Evolutionary conservation across 2,329 filamentous ascomycete species (phyloP), one percentile per base, ranked within the genome.

Genomic region (Epichloe coenophiala): DNA sequence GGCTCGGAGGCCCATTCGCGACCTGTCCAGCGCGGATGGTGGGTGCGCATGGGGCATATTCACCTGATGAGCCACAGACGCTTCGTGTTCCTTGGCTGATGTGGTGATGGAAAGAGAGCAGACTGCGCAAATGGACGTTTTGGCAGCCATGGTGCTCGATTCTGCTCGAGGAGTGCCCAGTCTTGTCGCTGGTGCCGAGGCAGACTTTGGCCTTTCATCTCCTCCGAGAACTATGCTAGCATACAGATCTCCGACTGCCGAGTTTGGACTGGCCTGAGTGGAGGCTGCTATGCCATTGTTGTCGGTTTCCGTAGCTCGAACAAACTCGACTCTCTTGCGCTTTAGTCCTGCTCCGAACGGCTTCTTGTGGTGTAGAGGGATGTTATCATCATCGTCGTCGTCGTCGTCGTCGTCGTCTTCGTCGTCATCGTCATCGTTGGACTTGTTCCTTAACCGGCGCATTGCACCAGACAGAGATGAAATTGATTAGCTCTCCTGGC

Each of bases 31-130:
- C 13, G 82, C 75, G 0, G 84, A 88, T 1, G 86, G 86, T 6
- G 84, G 83, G 52, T 86, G 80, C 0, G 83, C 83, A 61, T 88
- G 84, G 4, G 72, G 64, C 1, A 88, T 70, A 54, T 77, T 81
- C 38, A 86, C 75, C 67, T 89, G 85, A 60, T 90, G 86, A 6
- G 81, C 80, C 50, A 87, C 73, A 35, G 77, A 83, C 27, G 75
- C 70, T 59, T 80, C 77, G 62, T 85, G 84, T 5, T 65, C 60
- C 38, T 57, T 57, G 4, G 57, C 48, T 4, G 63, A 59, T 3
- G 61, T 61, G 4, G 61, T 60, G 45, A 69, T 57, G 5, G 65
- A 60, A 5, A 69, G 54, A 13, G 59, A 60, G 61, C 70, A 72
- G n/a, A 66, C 51, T 15, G 61, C 48, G 50, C 70, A 72, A 23